These are phyloP conservation scores for Leishmania martiniquensis DNA, from an alignment of 208 protist species.

Conservation along the genomic window DNA sequence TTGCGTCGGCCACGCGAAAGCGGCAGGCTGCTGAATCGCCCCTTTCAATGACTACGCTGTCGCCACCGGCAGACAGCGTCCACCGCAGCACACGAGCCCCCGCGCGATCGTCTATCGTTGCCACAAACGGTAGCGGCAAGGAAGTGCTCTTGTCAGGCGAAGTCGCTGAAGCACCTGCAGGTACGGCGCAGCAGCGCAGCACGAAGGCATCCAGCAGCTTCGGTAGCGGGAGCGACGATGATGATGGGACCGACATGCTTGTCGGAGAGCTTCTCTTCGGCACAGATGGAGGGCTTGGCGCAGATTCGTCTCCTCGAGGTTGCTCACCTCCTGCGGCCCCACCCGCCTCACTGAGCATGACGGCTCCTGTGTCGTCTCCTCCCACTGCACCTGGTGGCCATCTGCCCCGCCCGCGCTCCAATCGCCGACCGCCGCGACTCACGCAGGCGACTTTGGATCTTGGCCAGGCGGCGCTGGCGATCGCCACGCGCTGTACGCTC, in stretches of 20 bases:
- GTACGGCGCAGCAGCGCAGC: neutral
- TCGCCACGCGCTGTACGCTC: conserved; percentile 37
- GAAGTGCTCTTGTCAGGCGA: neutral
- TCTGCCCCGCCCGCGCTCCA: neutral
- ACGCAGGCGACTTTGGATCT: conserved; percentile 80
- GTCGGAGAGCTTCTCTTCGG: conserved; percentile 6
- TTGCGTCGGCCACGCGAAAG: neutral
- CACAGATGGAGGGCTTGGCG: neutral
- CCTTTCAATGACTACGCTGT: neutral
- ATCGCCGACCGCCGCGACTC: conserved; percentile 3
- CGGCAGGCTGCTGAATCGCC: neutral
- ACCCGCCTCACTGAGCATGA: neutral
- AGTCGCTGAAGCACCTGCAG: neutral
- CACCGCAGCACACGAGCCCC: neutral
- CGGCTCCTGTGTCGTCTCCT: neutral
- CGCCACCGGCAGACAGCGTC: neutral
- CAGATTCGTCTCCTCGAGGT: too few species aligned
- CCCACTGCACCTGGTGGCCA: neutral
- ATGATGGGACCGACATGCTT: neutral
- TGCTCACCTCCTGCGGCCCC: neutral
- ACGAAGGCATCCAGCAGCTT: neutral
- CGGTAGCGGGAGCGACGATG: neutral
- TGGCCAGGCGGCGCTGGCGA: conserved; percentile 45
- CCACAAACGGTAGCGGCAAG: neutral
- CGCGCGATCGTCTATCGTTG: neutral